Percentiles rank a stretch among this genome's conserved stretches.
Conservation (phyloP, 352 stramenopile genomes). For the Thraustochytrium sp. region DNA sequence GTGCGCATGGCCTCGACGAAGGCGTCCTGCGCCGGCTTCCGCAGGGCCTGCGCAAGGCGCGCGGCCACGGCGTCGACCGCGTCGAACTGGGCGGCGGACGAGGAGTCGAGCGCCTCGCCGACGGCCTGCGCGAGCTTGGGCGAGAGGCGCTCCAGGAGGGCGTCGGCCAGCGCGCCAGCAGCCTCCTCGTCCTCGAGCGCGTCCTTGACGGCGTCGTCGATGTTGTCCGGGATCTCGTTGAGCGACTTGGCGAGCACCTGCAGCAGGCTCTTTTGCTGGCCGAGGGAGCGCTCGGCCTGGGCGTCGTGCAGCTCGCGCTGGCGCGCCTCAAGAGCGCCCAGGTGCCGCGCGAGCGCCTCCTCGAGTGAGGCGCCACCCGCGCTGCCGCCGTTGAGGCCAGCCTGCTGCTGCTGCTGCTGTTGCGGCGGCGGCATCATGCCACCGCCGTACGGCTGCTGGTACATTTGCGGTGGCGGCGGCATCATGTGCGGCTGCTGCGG, state of each 20-base stretch:
- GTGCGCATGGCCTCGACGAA: neutral
- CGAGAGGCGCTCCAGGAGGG: neutral
- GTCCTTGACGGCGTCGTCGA: constrained; percentile 27
- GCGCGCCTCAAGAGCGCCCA: neutral
- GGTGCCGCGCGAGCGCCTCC: neutral
- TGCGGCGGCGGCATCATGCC: neutral
- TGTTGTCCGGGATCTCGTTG: neutral
- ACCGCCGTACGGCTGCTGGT: neutral
- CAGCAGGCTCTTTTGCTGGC: constrained; percentile 10
- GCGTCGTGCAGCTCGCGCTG: neutral
- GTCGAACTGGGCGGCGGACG: neutral
- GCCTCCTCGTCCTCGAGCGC: constrained; percentile 25
- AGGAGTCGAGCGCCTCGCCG: neutral
- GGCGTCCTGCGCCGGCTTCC: neutral
- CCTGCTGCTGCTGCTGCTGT: neutral
- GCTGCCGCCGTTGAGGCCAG: neutral
- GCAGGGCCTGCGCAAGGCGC: neutral
- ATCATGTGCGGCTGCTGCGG: neutral
- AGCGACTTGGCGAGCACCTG: constrained; percentile 11
- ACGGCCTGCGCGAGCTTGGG: neutral
- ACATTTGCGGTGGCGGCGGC: neutral
- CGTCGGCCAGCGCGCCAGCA: neutral
- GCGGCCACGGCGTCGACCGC: neutral
- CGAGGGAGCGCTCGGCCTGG: neutral
- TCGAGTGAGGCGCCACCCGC: neutral